phyloP scores from a whole-genome alignment of 1,139 yeast species.

The Candida gigantensis region DNA sequence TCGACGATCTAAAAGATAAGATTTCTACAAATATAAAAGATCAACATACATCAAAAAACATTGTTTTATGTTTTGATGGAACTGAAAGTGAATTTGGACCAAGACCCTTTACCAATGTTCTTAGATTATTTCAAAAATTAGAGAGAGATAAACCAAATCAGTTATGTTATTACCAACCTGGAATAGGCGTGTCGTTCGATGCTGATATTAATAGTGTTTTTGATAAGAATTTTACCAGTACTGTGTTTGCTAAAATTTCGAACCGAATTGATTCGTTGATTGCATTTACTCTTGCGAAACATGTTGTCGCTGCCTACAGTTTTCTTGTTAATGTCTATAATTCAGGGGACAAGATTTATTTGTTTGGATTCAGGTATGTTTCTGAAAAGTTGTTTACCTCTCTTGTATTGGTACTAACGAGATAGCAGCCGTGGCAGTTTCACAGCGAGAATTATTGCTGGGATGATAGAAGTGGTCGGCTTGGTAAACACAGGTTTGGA shows the following conservation, averaged over 20 bases:
- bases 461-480: slow-evolving; percentile 65
- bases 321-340: slow-evolving; percentile 50
- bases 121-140: slow-evolving; percentile 53
- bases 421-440: slow-evolving; percentile 59
- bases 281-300: slow-evolving; percentile 55
- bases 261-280: slow-evolving; percentile 46
- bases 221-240: slow-evolving; percentile 21
- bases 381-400: neutral
- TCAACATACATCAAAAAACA: slow-evolving; percentile 10
- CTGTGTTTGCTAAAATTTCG: slow-evolving; percentile 17
- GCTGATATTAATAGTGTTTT: slow-evolving; percentile 27
- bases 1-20: neutral
- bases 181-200: slow-evolving; percentile 55
- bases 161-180: slow-evolving; percentile 66
- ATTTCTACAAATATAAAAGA: neutral
- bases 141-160: slow-evolving; percentile 46
- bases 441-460: slow-evolving; percentile 60
- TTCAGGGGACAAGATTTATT: slow-evolving; percentile 50
- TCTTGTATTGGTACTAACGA: slow-evolving; percentile 8
- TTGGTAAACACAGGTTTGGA: slow-evolving; percentile 54
- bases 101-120: slow-evolving; percentile 54
- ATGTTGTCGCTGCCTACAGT: slow-evolving; percentile 56
- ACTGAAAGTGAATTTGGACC: slow-evolving; percentile 61
- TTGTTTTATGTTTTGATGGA: slow-evolving; percentile 62
- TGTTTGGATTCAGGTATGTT: slow-evolving; percentile 56